Percentiles rank a stretch among this genome's conserved stretches.
These are phyloP conservation scores for Lasiosphaeria ovina DNA, from an alignment of 495 filamentous ascomycete genomes.

Conservation along the genomic window DNA sequence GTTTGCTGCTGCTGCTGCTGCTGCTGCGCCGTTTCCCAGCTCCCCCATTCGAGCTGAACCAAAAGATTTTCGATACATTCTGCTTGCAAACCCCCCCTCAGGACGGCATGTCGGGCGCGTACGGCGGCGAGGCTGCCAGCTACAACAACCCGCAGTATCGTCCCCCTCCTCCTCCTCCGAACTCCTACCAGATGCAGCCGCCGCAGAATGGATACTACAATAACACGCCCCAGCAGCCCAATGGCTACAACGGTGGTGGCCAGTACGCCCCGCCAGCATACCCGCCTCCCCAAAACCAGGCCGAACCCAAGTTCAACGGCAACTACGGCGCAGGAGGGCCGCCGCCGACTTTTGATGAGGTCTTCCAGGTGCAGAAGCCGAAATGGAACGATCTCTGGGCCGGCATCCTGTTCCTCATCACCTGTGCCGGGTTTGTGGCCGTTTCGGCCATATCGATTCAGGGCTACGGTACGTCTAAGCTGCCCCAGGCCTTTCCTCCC, in stretches of 20 bases:
- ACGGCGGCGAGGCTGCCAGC: constrained; percentile 21
- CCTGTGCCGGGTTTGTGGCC: constrained; percentile 72
- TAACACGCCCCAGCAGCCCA: constrained; percentile 13
- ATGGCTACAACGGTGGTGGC: constrained; percentile 4
- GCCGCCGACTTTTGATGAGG: constrained; percentile 69
- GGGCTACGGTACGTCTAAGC: constrained; percentile 57
- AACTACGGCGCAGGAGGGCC: constrained; percentile 14
- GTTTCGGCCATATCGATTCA: constrained; percentile 75
- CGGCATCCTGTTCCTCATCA: constrained; percentile 71
- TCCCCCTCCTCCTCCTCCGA: constrained; percentile 23
- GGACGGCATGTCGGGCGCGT: background rate
- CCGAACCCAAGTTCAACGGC: background rate
- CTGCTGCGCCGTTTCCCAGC: no score
- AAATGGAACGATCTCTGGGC: constrained; percentile 92
- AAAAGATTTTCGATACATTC: background rate
- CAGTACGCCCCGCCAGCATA: constrained; percentile 19
- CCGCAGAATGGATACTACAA: constrained; percentile 23
- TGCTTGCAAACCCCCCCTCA: background rate
- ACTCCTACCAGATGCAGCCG: constrained; percentile 28
- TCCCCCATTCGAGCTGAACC: no score
- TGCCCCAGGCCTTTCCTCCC: no score
- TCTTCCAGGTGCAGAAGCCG: constrained; percentile 75
- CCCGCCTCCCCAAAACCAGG: constrained; percentile 14
- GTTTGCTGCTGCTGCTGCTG: no score
- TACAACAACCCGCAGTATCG: constrained; percentile 24